Evolutionary conservation across 192 early-diverging fungal species (phyloP), one percentile per base, ranked within the genome.

Genomic region (Coemansia sp.): DNA sequence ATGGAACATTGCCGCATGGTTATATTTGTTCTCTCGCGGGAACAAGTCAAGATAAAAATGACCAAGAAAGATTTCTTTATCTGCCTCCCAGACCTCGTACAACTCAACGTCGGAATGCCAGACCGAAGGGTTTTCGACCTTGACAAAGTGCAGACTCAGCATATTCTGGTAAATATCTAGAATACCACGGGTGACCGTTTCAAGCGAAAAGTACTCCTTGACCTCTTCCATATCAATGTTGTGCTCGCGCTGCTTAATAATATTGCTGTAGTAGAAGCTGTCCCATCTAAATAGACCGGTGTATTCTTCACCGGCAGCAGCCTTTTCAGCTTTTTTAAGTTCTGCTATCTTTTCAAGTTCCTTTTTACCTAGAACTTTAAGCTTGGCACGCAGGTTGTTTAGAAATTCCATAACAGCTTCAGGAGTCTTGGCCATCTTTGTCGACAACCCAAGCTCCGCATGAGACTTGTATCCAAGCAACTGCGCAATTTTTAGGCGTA

Each of bases 31-130:
- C 34, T 85, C 77, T 11, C 86, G 76, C 39, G 89, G 84, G 57
- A 82, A 82, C 23, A 89, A 67, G 61, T 92, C 90, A 30, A 85
- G 69, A 43, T 84, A 86, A 63, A 89, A 85, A 44, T 49, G 86
- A 83, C 27, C 27, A 30, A 30, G 27, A 30, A 30, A 30, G 4
- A 7, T 30, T 7, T 2, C 7, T 30, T 48, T 23, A 2, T 48
- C 24, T 13, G 68, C 59, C 55, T 90, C 89, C 69, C 82, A 87
- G 37, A 88, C 85, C 39, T 89, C 87, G 62, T 83, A 89, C 63
- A 87, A 62, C 17, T 82, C 69, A 9, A 92, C 92, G 60, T 94
- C 92, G 15, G 73, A 67, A 34, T 92, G 90, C 90, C 90, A 93
- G 17, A 81, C 80, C 4, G 75, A 43, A 18, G 83, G 74, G n/a